A percentile compares a stretch with the other conserved stretches of the same genome.
Conservation (phyloP, 345 rosid species). For the Rubroshorea leprosula region DNA sequence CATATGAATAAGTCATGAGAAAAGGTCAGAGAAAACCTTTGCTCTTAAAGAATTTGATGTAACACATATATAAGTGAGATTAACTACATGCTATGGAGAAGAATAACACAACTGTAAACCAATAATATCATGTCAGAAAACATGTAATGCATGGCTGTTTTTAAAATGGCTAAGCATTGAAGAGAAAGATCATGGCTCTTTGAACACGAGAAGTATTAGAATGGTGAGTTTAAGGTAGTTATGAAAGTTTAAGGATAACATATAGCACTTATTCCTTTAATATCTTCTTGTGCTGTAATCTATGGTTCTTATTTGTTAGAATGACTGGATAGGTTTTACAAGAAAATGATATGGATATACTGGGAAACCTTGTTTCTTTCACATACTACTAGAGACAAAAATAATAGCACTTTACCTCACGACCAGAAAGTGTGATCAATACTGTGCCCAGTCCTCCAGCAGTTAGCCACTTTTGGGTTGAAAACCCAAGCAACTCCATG, state of each 20-base stretch:
- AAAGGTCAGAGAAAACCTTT: constrained; percentile 7
- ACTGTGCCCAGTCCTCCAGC: constrained; percentile 99
- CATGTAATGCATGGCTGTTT: background rate
- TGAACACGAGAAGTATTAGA: too few relatives aligned
- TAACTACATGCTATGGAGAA: too few relatives aligned
- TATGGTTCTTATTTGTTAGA: background rate
- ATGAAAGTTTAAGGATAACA: background rate
- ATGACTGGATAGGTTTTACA: too few relatives aligned
- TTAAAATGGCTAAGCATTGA: too few relatives aligned
- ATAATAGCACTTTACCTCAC: constrained; percentile 59
- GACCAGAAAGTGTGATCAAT: constrained; percentile 95
- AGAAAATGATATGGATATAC: background rate
- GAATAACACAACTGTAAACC: too few relatives aligned
- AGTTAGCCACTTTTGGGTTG: constrained; percentile 91
- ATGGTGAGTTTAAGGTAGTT: background rate
- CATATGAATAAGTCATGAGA: background rate
- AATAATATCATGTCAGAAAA: background rate
- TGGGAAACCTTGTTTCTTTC: background rate
- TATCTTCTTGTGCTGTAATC: background rate
- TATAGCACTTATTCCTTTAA: background rate
- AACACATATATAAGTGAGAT: too few relatives aligned
- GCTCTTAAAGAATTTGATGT: constrained; percentile 1
- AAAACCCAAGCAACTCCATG: constrained; percentile 93
- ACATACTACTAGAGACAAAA: too few relatives aligned
- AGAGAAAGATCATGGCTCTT: too few relatives aligned